Evolutionary conservation across 2,329 filamentous ascomycete species (phyloP).

Genomic region (Raffaelea albimanens): DNA sequence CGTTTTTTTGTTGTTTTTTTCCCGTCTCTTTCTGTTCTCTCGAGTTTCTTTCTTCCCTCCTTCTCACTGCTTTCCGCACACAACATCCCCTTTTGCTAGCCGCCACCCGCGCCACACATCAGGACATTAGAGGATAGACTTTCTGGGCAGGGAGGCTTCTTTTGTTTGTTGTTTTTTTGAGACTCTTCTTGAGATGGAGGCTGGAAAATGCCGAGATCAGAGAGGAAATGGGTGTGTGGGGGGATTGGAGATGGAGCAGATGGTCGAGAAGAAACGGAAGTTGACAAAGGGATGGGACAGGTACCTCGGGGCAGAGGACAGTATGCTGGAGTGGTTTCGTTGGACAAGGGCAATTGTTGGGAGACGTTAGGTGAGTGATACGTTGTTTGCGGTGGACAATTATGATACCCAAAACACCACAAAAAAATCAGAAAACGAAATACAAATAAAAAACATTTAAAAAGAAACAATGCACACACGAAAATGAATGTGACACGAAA

Average conservation of each 20-base stretch:
- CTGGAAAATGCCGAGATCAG: slow-evolving; percentile 1
- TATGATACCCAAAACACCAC: slow-evolving; percentile 1
- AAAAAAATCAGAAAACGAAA: slow-evolving; percentile 1
- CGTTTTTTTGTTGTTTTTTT: not conserved
- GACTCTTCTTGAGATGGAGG: not conserved
- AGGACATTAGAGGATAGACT: slow-evolving; percentile 9
- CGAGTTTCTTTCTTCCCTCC: too few relatives aligned
- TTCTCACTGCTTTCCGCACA: not conserved
- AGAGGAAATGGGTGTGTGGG: not conserved
- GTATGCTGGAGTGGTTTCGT: too few relatives aligned
- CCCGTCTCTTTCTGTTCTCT: not conserved
- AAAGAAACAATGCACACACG: too few relatives aligned
- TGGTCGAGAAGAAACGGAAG: too few relatives aligned
- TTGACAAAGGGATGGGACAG: too few relatives aligned
- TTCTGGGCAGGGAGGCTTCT: not conserved
- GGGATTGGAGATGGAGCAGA: too few relatives aligned
- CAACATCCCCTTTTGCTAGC: not conserved
- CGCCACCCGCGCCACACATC: not conserved
- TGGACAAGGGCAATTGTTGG: too few relatives aligned
- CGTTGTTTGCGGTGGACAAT: too few relatives aligned
- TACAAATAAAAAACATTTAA: too few relatives aligned
- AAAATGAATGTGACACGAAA: too few relatives aligned
- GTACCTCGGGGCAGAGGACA: too few relatives aligned
- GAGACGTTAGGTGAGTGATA: too few relatives aligned
- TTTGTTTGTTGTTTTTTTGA: not conserved